phyloP scores from a whole-genome alignment of 371 early-diverging fungal species.

The Mucor circinelloides region DNA sequence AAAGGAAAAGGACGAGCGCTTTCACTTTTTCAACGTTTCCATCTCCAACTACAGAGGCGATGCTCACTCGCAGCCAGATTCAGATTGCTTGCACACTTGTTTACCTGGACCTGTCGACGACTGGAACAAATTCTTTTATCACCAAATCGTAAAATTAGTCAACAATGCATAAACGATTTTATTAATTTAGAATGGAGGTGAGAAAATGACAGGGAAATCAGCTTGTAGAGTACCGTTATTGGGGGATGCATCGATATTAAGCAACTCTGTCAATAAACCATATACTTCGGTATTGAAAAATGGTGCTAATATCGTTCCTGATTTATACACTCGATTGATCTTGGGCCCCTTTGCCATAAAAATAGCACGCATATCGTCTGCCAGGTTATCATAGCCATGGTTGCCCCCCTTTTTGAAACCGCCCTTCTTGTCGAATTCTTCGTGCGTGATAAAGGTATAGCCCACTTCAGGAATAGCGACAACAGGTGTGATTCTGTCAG shows the following conservation, averaged over 20 bases:
- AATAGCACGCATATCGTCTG: slow-evolving; percentile 83
- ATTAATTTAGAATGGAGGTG: slow-evolving; percentile 24
- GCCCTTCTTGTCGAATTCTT: slow-evolving; percentile 31
- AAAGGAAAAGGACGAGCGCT: slow-evolving; percentile 27
- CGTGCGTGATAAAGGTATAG: slow-evolving; percentile 55
- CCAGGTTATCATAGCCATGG: slow-evolving; percentile 87
- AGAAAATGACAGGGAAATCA: slow-evolving; percentile 21
- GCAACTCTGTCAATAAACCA: slow-evolving; percentile 63
- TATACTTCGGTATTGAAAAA: slow-evolving; percentile 81
- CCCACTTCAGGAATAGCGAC: slow-evolving; percentile 72
- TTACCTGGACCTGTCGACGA: slow-evolving; percentile 36
- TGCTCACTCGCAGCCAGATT: slow-evolving; percentile 39
- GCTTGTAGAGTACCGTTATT: slow-evolving; percentile 68
- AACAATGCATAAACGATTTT: slow-evolving; percentile 3
- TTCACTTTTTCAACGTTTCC: slow-evolving; percentile 38
- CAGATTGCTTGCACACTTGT: slow-evolving; percentile 35
- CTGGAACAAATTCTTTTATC: slow-evolving; percentile 44
- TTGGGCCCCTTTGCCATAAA: slow-evolving; percentile 86
- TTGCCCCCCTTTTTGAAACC: slow-evolving; percentile 57
- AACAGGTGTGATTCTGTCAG: slow-evolving; percentile 74
- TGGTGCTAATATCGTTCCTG: slow-evolving; percentile 47
- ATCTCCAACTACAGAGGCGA: slow-evolving; percentile 39
- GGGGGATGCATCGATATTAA: slow-evolving; percentile 64
- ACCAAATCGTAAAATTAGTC: slow-evolving; percentile 31
- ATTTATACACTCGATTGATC: slow-evolving; percentile 36